Conservation (phyloP, 768 basidiomycete species). For the Tubosaeta sp. region DNA sequence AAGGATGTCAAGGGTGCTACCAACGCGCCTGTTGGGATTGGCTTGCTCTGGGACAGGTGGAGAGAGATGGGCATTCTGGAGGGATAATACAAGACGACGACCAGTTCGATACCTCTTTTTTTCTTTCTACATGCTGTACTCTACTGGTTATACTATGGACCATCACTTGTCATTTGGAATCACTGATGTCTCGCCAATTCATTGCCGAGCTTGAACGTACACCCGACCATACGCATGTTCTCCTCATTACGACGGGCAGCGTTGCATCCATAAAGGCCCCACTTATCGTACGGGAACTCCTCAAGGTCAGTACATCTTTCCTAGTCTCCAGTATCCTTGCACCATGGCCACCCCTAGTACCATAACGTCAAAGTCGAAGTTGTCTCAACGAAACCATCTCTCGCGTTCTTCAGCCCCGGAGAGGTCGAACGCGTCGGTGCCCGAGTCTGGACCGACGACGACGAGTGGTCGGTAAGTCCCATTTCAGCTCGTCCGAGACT, state of each 20-base stretch:
- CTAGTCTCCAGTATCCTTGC: background rate
- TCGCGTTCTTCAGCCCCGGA: conserved; percentile 66
- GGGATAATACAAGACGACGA: conserved; percentile 12
- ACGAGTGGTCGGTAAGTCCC: conserved; percentile 83
- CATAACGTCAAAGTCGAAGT: conserved; percentile 74
- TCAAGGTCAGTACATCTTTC: conserved; percentile 49
- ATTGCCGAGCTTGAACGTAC: conserved; percentile 26
- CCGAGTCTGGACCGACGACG: conserved; percentile 82
- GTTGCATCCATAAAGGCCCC: conserved; percentile 95
- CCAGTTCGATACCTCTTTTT: background rate
- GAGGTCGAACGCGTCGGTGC: conserved; percentile 51
- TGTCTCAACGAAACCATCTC: conserved; percentile 71
- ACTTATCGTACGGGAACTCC: conserved; percentile 76
- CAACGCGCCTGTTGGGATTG: conserved; percentile 62
- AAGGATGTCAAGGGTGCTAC: conserved; percentile 79
- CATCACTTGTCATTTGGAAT: background rate
- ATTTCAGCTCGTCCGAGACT: background rate
- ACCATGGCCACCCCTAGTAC: conserved; percentile 46
- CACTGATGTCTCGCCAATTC: conserved; percentile 18
- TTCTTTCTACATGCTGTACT: conserved; percentile 12
- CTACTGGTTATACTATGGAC: conserved; percentile 3
- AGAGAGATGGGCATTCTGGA: conserved; percentile 79
- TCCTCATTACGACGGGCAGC: conserved; percentile 89
- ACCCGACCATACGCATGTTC: conserved; percentile 46
- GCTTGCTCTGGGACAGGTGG: conserved; percentile 85